A percentile compares a stretch with the other conserved stretches of the same genome.
Conservation (phyloP, 352 stramenopile species). For the Phytophthora pisi region DNA sequence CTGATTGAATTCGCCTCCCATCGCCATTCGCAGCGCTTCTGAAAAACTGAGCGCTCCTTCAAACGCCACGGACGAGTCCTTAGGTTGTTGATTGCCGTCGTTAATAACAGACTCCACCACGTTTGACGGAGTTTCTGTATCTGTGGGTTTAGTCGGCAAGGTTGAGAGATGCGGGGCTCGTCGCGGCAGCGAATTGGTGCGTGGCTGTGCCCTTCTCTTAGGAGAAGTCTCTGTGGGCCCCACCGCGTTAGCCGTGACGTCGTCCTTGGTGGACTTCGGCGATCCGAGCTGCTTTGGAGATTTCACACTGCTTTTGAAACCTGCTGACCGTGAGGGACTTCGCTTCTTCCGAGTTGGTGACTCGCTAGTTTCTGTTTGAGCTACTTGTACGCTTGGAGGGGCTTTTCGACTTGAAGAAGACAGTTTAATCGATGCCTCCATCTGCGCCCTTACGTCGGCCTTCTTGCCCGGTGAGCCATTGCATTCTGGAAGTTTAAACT, state of each 20-base stretch:
- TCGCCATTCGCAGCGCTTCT: conserved; percentile 42
- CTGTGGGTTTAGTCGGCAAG: conserved; percentile 3
- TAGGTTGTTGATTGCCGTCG: not conserved
- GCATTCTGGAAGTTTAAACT: conserved; percentile 48
- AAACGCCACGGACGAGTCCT: conserved; percentile 26
- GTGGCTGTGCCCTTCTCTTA: conserved; percentile 10
- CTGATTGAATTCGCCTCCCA: conserved; percentile 17
- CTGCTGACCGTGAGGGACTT: conserved; percentile 24
- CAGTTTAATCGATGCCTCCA: conserved; percentile 20
- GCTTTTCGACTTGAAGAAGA: conserved; percentile 2
- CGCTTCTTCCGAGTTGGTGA: conserved; percentile 5
- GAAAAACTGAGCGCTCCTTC: conserved; percentile 48
- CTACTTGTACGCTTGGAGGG: not conserved
- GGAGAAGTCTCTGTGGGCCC: not conserved
- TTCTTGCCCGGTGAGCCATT: conserved; percentile 43
- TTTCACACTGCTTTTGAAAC: conserved; percentile 4
- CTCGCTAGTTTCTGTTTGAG: not conserved
- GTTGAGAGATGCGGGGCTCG: conserved; percentile 23
- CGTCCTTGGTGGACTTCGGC: not conserved
- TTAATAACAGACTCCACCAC: not conserved
- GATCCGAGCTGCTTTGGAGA: not conserved
- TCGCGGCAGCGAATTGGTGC: conserved; percentile 15
- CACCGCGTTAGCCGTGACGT: not conserved
- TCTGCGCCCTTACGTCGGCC: conserved; percentile 8
- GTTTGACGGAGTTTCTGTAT: not conserved